Evolutionary conservation across 805 yeast genomes (phyloP), one percentile per base, ranked within the genome.

Genomic region (Naumovozyma castellii): DNA sequence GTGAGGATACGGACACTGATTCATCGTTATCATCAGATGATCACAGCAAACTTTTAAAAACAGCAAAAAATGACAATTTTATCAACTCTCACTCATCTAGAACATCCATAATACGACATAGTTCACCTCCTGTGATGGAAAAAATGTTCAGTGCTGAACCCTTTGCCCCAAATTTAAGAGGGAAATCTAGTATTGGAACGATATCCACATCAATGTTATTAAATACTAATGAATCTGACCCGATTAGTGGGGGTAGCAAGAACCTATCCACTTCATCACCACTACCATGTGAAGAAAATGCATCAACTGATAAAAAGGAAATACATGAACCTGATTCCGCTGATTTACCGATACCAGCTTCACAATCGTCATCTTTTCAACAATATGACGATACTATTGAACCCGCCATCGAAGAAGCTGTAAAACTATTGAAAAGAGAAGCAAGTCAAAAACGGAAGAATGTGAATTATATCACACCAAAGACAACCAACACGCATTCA

Each of bases 351-450:
- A 22, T 6, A 22, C 27, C 6, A 22, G 10, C 27, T 22, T 22
- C 27, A 22, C 27, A 17, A 15, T 32, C 44, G 18, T 34, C 37
- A 17, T 40, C 45, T 4, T 19, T 27, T 13, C 12, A 27, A 4
- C 41, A 22, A 16, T 39, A 43, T 30, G 43, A 40, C 16, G 44
- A 42, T 19, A 40, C 39, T 15, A 32, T 38, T 16, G 49, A 39
- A 17, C 50, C 51, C 3, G 37, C 41, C 14, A 44, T 50, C 22
- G 57, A 50, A 17, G 50, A 49, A 30, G 55, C 57, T 6, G 45
- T 45, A 5, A 33, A 41, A 32, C 34, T 47, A n/a, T 43, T 49
- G 22, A 49, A 42, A 34, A 43, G 35, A 32, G 52, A 50, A 28
- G 44, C 40, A 3, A 38, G 37, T 18, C 25, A 28, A 3, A n/a